These are phyloP conservation scores for Mollisia scopiformis DNA, from an alignment of 2,329 filamentous ascomycete species.

Conservation along the genomic window DNA sequence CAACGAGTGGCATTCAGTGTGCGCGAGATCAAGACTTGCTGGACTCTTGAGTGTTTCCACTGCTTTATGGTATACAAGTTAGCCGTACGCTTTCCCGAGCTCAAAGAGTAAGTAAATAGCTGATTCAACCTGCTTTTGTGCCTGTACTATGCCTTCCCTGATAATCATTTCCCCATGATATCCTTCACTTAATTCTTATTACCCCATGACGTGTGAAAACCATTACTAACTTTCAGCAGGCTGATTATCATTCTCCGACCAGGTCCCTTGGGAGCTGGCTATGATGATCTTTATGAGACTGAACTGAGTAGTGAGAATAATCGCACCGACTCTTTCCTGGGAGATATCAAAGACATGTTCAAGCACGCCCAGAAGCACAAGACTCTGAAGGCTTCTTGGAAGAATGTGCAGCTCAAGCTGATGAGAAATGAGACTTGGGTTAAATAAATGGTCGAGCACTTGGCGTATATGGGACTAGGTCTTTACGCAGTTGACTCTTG, in stretches of 20 bases:
- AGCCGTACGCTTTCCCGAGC: not conserved
- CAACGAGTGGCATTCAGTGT: constrained; percentile 6
- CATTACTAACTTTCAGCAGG: not conserved
- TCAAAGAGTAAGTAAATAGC: constrained; percentile 8
- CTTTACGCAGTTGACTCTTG: no score
- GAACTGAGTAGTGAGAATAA: not conserved
- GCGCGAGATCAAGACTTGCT: not conserved
- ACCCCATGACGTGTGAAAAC: not conserved
- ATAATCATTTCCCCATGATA: not conserved
- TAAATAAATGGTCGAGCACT: not conserved
- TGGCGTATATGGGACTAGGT: not conserved
- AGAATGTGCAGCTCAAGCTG: constrained; percentile 4
- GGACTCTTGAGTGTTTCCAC: constrained; percentile 8
- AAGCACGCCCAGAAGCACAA: not conserved
- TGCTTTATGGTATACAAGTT: constrained; percentile 4
- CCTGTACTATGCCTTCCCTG: not conserved
- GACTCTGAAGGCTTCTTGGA: not conserved
- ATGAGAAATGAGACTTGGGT: constrained; percentile 7
- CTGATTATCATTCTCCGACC: constrained; percentile 11
- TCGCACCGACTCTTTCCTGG: not conserved
- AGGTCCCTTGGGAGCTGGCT: not conserved
- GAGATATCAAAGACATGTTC: not conserved
- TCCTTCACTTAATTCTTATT: no score
- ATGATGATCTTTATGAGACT: constrained; percentile 10
- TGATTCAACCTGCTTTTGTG: not conserved